Conservation (phyloP, 495 filamentous ascomycete species). For the Parmelia sp. region DNA sequence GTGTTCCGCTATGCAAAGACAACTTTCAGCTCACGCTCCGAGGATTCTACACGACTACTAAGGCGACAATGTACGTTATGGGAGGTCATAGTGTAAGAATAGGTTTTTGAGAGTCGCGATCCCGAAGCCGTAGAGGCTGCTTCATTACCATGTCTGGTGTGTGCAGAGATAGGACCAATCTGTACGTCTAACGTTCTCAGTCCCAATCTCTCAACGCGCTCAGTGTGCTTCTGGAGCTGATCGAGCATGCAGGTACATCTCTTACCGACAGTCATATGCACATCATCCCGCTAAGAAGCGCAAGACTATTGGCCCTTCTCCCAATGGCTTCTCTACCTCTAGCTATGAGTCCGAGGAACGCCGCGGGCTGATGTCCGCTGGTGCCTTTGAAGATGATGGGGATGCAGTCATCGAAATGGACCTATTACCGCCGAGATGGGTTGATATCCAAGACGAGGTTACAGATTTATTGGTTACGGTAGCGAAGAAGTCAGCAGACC, state of each 20-base stretch:
- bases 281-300: conserved; percentile 87
- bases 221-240: conserved; percentile 16
- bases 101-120: not conserved
- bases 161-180: conserved; percentile 98
- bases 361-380: conserved; percentile 74
- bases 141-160: conserved; percentile 46
- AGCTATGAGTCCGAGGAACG: conserved; percentile 65
- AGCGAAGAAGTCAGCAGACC: conserved; percentile 68
- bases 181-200: conserved; percentile 44
- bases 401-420: conserved; percentile 99
- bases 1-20: not conserved
- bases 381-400: conserved; percentile 76
- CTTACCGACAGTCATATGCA: conserved; percentile 95
- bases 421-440: conserved; percentile 88
- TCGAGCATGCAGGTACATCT: conserved; percentile 70
- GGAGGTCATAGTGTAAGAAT: not conserved
- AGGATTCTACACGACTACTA: too few species aligned
- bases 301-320: conserved; percentile 53
- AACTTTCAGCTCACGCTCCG: not conserved
- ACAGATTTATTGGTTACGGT: conserved; percentile 75
- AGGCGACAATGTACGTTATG: not conserved
- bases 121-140: not conserved
- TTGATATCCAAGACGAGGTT: conserved; percentile 91
- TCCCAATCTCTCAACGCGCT: not conserved
- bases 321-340: conserved; percentile 67